Base-by-base conservation (phyloP, 176 grass and related monocot genomes). In the Juncus effusus region DNA sequence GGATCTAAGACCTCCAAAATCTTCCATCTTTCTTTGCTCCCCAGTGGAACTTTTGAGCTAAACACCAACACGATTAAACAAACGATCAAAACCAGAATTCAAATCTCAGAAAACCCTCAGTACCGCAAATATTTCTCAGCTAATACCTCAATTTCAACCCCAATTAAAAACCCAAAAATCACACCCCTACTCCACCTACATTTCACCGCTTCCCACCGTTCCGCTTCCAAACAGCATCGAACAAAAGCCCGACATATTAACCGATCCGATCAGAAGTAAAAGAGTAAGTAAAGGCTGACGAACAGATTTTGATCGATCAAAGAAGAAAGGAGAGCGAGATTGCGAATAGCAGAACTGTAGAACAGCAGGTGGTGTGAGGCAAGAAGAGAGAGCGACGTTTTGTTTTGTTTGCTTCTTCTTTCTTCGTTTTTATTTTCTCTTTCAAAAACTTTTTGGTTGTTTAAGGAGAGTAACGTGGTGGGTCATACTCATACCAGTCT, bases 121-220 rank as follows among this genome's bases (percentile, higher is more conserved):
- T 6, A 5, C 4, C 44, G 44, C 44, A 47, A 28, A 47, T 47
- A 47, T 6, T 47, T 47, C 6, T 9, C 44, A 47, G 6, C 44
- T 5, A 47, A 47, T 47, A 47, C 4, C 44, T 47, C 44, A 47
- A 47, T 47, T 47, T 47, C 44, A 2, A 6, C 4, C 38, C 44
- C 63, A 64, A 58, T 77, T 40, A 36, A 15, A 51, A 37, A 40
- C 49, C 12, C 6, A 13, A 13, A 60, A 73, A 40, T 13, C 37
- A 13, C 16, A 35, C 69, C 3, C n/a, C 56, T 39, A 6, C 36
- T 49, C 56, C 42, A 55, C 53, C 53, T 84, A 81, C 81, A 89
- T 89, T 81, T 62, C 69, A 14, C 57, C 38, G 13, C 6, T 11
- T 42, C 4, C 4, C 49, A 14, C 36, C 39, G 56, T 65, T 58